Evolutionary conservation across 345 rosid genomes (phyloP).

Genomic region (Boechera divaricarpa): DNA sequence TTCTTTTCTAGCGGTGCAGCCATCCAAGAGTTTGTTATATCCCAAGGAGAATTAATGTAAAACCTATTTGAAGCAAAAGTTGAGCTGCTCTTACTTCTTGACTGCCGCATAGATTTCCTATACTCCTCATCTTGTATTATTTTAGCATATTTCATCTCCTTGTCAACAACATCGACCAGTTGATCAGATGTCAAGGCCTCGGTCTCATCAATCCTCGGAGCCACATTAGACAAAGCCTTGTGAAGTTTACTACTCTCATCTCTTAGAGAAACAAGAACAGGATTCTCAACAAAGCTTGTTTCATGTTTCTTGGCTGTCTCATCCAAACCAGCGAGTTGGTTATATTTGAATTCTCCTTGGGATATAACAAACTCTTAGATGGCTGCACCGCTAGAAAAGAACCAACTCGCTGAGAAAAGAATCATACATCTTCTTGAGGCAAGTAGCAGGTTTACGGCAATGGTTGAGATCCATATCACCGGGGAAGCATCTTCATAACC

Average conservation of each 20-base stretch:
- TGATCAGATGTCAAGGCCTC: conserved; percentile 31
- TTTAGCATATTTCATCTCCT: conserved; percentile 68
- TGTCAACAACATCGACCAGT: conserved; percentile 45
- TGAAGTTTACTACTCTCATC: conserved; percentile 53
- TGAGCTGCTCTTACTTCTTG: conserved; percentile 50
- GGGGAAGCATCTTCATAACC: conserved; percentile 72
- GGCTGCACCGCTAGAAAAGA: conserved; percentile 49
- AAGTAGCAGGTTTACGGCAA: conserved; percentile 55
- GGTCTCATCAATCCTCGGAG: conserved; percentile 47
- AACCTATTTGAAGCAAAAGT: conserved; percentile 52
- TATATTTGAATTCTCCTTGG: conserved; percentile 68
- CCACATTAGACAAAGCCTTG: conserved; percentile 32
- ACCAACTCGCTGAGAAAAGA: too few relatives aligned
- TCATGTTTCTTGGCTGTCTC: conserved; percentile 56
- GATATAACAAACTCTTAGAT: conserved; percentile 55
- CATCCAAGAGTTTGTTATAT: too few relatives aligned
- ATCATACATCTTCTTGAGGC: conserved; percentile 55
- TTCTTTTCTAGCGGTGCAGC: too few relatives aligned
- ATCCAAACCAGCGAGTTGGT: conserved; percentile 70
- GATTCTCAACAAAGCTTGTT: conserved; percentile 49
- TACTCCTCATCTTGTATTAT: conserved; percentile 74
- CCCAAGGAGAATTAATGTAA: conserved; percentile 51
- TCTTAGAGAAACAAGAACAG: conserved; percentile 57
- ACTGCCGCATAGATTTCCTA: conserved; percentile 54
- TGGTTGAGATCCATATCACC: conserved; percentile 65